Percentiles rank a stretch among this genome's conserved stretches.
Conservation (phyloP, 495 filamentous ascomycete species). For the Antarctomyces pellizariae region DNA sequence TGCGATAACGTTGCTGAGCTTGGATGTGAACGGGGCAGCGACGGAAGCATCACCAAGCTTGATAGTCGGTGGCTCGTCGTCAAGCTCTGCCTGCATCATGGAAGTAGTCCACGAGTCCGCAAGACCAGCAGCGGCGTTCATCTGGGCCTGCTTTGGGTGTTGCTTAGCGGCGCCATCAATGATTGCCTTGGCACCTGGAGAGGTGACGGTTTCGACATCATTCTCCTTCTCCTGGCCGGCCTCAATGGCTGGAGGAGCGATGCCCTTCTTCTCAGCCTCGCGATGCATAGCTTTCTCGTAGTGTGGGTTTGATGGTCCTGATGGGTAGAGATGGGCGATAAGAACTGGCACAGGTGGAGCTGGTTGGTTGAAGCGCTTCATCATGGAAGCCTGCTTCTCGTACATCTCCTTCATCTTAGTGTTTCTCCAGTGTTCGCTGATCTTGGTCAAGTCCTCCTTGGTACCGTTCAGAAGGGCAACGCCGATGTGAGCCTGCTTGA, state of each 20-base stretch:
- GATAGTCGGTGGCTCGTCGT: slow-evolving; percentile 80
- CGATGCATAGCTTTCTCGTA: slow-evolving; percentile 79
- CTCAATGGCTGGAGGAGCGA: slow-evolving; percentile 18
- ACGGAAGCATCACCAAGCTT: slow-evolving; percentile 96
- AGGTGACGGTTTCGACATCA: slow-evolving; percentile 40
- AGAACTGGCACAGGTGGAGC: slow-evolving; percentile 66
- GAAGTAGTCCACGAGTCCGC: slow-evolving; percentile 70
- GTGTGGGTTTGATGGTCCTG: slow-evolving; percentile 80
- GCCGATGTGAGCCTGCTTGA: slow-evolving; percentile 97
- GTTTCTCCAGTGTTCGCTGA: slow-evolving; percentile 75
- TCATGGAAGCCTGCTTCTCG: slow-evolving; percentile 78
- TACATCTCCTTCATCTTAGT: slow-evolving; percentile 98
- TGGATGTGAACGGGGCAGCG: slow-evolving; percentile 92
- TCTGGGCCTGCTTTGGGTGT: slow-evolving; percentile 38
- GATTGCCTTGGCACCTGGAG: slow-evolving; percentile 44
- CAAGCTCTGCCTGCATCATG: slow-evolving; percentile 72
- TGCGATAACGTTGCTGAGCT: slow-evolving; percentile 87
- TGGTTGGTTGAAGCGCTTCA: slow-evolving; percentile 84
- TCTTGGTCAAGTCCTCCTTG: slow-evolving; percentile 68
- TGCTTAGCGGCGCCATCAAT: slow-evolving; percentile 30
- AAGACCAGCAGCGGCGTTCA: slow-evolving; percentile 46
- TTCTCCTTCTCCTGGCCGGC: slow-evolving; percentile 21
- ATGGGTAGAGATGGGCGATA: slow-evolving; percentile 88
- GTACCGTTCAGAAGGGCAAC: slow-evolving; percentile 92
- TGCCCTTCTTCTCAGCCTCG: slow-evolving; percentile 52